Conservation (phyloP, 2,329 filamentous ascomycete species). For the Aspergillus transmontanensis region DNA sequence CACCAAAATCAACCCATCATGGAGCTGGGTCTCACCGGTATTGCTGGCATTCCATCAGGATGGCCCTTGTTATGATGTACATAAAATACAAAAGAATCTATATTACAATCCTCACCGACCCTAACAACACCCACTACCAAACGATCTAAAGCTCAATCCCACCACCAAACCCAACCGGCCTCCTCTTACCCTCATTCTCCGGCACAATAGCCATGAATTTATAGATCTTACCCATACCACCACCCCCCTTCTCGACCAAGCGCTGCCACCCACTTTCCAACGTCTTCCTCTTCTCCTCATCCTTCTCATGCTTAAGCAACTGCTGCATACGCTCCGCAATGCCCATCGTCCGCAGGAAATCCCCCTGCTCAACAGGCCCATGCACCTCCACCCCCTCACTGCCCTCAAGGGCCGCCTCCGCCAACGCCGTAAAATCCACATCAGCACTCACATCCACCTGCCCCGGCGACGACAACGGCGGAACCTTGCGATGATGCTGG, state of each 20-base stretch:
- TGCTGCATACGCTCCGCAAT: slow-evolving; percentile 75
- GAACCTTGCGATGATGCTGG: slow-evolving; percentile 72
- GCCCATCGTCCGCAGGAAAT: slow-evolving; percentile 79
- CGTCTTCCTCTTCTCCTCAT: slow-evolving; percentile 59
- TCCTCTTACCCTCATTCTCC: slow-evolving; percentile 70
- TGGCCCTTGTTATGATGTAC: not conserved
- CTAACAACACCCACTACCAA: not conserved
- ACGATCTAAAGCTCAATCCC: slow-evolving; percentile 37
- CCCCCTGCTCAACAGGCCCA: slow-evolving; percentile 82
- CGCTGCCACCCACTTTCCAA: slow-evolving; percentile 77
- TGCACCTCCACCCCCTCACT: slow-evolving; percentile 86
- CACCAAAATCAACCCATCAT: too few relatives aligned
- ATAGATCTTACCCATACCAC: slow-evolving; percentile 92
- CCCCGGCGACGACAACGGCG: slow-evolving; percentile 77
- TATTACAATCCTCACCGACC: not conserved
- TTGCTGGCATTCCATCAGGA: too few relatives aligned
- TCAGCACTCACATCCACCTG: slow-evolving; percentile 87
- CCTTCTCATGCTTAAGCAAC: slow-evolving; percentile 55
- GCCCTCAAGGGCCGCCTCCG: slow-evolving; percentile 75
- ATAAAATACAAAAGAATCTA: not conserved
- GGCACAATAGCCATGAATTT: slow-evolving; percentile 91
- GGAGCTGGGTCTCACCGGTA: too few relatives aligned
- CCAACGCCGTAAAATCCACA: slow-evolving; percentile 87
- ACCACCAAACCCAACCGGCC: slow-evolving; percentile 91
- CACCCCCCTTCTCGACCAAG: slow-evolving; percentile 77